Base-by-base conservation (phyloP, 805 yeast genomes). In the Suhomyces vadensis region DNA sequence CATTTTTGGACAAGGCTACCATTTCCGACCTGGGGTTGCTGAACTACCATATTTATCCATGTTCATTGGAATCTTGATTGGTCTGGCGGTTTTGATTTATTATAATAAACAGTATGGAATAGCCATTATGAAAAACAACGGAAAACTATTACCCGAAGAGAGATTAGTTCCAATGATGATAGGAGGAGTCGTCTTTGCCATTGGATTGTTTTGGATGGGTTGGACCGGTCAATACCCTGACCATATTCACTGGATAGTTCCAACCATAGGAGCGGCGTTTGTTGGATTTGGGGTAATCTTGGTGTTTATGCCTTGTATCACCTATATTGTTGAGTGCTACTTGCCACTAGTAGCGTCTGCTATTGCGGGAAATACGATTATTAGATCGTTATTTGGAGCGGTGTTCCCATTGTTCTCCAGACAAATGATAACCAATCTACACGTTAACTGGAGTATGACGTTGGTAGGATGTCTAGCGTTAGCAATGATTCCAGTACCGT, bases 181-280 rank as follows among this genome's bases (percentile, higher is more conserved):
- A 35, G 91, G 95, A 26, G 82, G 83, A 19, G 50, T 87, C 42
- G 58, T 76, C 6, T 87, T 89, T 69, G 85, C 95, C 22, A 71
- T 80, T 41, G 96, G 96, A 41, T 69, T 89, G 49, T 74, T 89
- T 56, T 86, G 96, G 96, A 74, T 90, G 62, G 79, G 87, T 46
- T 90, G 96, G 96, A 72, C 92, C 7, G 96, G 96, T 59, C 77
- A 79, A 50, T 90, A 82, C 64, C 83, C 78, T 37, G 64, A 82
- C 26, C 65, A 65, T 14, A 79, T 87, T 31, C 96, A 84, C 59
- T 90, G 92, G 91, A 82, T 81, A 35, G 85, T 82, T 4, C 73
- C 81, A 13, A 68, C 69, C 5, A 52, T 77, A 16, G 73, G 78
- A 43, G 79, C 81, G 3, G 58, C 68, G 2, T 55, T 57, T 35